Evolutionary conservation across 75 land plant genomes (phyloP).

Genomic region (Picea glauca): DNA sequence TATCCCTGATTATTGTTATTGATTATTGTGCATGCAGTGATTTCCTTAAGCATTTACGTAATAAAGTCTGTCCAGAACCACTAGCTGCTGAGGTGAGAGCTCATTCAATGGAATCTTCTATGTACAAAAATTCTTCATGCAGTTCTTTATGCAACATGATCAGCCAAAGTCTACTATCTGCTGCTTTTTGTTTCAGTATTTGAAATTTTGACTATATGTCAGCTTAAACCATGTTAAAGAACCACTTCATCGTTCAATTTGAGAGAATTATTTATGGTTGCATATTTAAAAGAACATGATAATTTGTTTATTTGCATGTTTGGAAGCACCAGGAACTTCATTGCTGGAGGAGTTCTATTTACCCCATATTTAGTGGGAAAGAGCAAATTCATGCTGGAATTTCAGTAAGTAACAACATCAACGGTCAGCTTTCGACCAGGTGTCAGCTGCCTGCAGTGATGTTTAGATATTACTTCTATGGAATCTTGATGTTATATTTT

Average conservation of each 20-base stretch:
- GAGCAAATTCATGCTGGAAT: constrained; percentile 19
- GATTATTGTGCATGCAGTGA: constrained; percentile 20
- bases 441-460: constrained; percentile 4
- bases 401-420: constrained; percentile 9
- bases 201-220: background rate
- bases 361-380: constrained; percentile 10
- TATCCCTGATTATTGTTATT: background rate
- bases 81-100: background rate
- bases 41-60: constrained; percentile 25
- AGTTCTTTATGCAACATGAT: background rate
- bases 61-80: constrained; percentile 16
- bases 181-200: background rate
- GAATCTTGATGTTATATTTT: background rate
- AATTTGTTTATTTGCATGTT: constrained; percentile 19
- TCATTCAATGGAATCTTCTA: background rate
- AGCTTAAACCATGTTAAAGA: background rate
- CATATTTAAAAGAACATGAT: constrained; percentile 30
- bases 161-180: background rate
- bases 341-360: constrained; percentile 33
- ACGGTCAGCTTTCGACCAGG: background rate
- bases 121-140: background rate
- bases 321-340: constrained; percentile 21
- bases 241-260: background rate
- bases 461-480: background rate
- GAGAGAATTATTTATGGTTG: constrained; percentile 27